Conservation (phyloP, 331 rosid genomes). For the Quercus tomentella region DNA sequence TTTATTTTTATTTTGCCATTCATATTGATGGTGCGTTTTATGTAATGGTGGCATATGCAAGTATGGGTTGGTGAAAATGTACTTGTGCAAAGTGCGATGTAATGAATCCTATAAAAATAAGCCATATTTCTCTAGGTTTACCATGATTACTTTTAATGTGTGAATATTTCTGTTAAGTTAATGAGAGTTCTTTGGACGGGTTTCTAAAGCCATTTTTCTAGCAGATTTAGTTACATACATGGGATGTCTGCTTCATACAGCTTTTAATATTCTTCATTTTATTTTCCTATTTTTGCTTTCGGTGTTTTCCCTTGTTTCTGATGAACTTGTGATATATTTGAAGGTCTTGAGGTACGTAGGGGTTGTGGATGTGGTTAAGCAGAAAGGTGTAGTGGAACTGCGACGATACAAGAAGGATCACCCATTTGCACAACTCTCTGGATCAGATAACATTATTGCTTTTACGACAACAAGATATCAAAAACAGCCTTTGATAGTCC, state of each 20-base stretch:
- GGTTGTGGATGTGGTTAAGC: conserved; percentile 74
- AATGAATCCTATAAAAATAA: not conserved
- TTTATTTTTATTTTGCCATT: too few species aligned
- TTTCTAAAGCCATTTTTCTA: not conserved
- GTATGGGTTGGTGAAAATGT: not conserved
- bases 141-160: not conserved
- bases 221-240: not conserved
- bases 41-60: not conserved
- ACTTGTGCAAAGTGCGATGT: not conserved
- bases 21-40: not conserved
- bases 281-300: not conserved
- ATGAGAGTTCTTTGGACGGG: not conserved
- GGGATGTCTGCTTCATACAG: not conserved
- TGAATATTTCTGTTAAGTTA: not conserved
- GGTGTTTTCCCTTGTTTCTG: not conserved
- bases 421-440: conserved; percentile 94
- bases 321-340: conserved; percentile 25
- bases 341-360: conserved; percentile 97
- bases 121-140: not conserved
- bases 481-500: conserved; percentile 81
- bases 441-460: conserved; percentile 93
- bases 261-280: not conserved
- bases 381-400: conserved; percentile 73
- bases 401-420: conserved; percentile 81
- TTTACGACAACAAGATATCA: conserved; percentile 83